Evolutionary conservation across 2,329 filamentous ascomycete species (phyloP).

Genomic region (Fusarium cyanostomum): DNA sequence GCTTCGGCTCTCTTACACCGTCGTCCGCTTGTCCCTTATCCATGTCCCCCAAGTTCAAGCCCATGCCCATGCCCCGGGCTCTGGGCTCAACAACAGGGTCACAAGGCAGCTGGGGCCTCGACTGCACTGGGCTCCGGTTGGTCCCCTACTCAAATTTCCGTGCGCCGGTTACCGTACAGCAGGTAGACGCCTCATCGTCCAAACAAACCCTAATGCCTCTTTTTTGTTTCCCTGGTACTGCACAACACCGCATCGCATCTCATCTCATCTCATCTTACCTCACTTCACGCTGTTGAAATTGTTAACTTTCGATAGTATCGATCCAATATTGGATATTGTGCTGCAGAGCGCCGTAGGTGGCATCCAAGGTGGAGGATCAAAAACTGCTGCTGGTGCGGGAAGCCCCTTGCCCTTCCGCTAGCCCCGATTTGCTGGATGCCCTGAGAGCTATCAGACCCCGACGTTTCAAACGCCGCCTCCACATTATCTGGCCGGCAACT

Average conservation of each 20-base stretch:
- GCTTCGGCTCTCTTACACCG: constrained; percentile 36
- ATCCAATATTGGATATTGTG: constrained; percentile 7
- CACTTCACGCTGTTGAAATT: background rate
- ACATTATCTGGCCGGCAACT: constrained; percentile 34
- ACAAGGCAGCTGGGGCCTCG: constrained; percentile 18
- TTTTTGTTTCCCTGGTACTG: constrained; percentile 10
- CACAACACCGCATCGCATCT: constrained; percentile 11
- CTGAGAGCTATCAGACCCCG: constrained; percentile 31
- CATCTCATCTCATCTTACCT: constrained; percentile 9
- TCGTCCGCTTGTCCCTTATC: constrained; percentile 22
- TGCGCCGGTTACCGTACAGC: constrained; percentile 15
- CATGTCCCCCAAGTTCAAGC: constrained; percentile 21
- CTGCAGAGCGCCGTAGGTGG: constrained; percentile 11
- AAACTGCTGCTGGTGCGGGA: constrained; percentile 27
- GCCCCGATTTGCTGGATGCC: constrained; percentile 31
- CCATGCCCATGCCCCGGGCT: constrained; percentile 33
- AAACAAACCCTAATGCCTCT: constrained; percentile 27
- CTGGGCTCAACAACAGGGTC: constrained; percentile 16
- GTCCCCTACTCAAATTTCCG: constrained; percentile 21
- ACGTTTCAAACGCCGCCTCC: constrained; percentile 42
- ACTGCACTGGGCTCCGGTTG: constrained; percentile 5
- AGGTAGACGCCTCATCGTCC: constrained; percentile 14
- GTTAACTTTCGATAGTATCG: background rate
- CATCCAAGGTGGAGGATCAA: constrained; percentile 19
- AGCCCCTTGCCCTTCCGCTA: constrained; percentile 21